Conservation (phyloP, 257 asterid genomes). For the Solanum medicagineum region DNA sequence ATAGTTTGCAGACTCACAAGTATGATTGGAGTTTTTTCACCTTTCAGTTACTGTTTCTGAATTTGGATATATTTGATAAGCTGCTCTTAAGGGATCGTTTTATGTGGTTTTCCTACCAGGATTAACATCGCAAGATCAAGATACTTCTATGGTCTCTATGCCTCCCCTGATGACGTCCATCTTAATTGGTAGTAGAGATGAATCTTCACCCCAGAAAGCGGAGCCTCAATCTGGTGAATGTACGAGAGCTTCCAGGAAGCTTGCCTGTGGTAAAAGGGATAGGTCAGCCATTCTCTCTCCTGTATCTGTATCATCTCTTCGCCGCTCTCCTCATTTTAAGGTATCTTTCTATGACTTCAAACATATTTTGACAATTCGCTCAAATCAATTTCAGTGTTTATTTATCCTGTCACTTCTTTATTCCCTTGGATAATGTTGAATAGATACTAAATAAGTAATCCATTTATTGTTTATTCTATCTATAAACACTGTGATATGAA, state of each 20-base stretch:
- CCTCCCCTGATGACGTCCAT: conserved; percentile 53
- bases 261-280: conserved; percentile 17
- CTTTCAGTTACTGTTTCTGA: conserved; percentile 9
- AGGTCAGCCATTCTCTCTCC: conserved; percentile 30
- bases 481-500: background rate
- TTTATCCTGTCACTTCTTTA: background rate
- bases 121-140: conserved; percentile 28
- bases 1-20: background rate
- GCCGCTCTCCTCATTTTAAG: conserved; percentile 64
- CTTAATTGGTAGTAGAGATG: conserved; percentile 38
- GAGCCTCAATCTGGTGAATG: conserved; percentile 23
- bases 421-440: background rate
- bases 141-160: conserved; percentile 22
- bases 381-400: background rate
- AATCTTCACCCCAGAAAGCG: conserved; percentile 28
- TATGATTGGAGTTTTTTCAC: background rate
- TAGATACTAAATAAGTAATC: background rate
- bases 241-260: conserved; percentile 26
- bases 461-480: background rate
- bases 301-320: conserved; percentile 44
- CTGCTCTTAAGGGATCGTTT: background rate
- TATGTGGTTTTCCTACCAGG: conserved; percentile 27
- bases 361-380: background rate
- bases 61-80: background rate
- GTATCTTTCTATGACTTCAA: conserved; percentile 7